These are phyloP conservation scores for Juglanconis sp. DNA, from an alignment of 2,329 filamentous ascomycete species.

Conservation along the genomic window DNA sequence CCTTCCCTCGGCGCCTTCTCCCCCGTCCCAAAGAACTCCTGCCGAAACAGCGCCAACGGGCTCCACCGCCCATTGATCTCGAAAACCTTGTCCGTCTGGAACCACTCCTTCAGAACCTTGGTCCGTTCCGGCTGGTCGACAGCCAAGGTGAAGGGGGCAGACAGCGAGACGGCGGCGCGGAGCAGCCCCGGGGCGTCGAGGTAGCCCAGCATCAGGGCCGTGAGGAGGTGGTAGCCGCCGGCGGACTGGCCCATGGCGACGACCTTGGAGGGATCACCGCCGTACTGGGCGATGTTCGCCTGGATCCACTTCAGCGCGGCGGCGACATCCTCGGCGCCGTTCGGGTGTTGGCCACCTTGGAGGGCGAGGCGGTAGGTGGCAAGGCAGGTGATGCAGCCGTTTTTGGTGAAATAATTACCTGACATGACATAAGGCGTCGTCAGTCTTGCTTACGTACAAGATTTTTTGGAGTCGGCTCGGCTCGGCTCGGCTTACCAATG, in stretches of 20 bases:
- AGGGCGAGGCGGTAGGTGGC: slow-evolving; percentile 22
- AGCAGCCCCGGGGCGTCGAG: slow-evolving; percentile 11
- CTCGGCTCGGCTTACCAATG: slow-evolving; percentile 6
- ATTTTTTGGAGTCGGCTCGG: too few species aligned
- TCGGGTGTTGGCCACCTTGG: slow-evolving; percentile 19
- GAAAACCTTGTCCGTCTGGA: slow-evolving; percentile 2
- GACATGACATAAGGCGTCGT: background rate
- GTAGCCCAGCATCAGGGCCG: slow-evolving; percentile 15
- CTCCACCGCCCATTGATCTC: slow-evolving; percentile 10
- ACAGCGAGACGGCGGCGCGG: slow-evolving; percentile 18
- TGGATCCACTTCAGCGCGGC: slow-evolving; percentile 20
- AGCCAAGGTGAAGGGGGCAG: slow-evolving; percentile 8
- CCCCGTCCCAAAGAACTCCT: slow-evolving; percentile 4
- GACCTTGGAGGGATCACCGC: slow-evolving; percentile 18
- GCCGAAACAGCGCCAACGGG: slow-evolving; percentile 11
- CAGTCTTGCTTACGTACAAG: background rate
- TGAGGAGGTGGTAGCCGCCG: slow-evolving; percentile 18
- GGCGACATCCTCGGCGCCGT: slow-evolving; percentile 19
- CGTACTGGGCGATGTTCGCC: slow-evolving; percentile 20
- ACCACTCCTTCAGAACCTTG: slow-evolving; percentile 6
- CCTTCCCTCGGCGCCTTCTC: background rate
- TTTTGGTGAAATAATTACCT: slow-evolving; percentile 24
- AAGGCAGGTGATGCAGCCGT: slow-evolving; percentile 25
- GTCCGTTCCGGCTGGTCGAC: background rate
- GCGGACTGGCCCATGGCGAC: slow-evolving; percentile 22